Base-by-base conservation (phyloP, 106 monocot species). In the Vanilla planifolia region DNA sequence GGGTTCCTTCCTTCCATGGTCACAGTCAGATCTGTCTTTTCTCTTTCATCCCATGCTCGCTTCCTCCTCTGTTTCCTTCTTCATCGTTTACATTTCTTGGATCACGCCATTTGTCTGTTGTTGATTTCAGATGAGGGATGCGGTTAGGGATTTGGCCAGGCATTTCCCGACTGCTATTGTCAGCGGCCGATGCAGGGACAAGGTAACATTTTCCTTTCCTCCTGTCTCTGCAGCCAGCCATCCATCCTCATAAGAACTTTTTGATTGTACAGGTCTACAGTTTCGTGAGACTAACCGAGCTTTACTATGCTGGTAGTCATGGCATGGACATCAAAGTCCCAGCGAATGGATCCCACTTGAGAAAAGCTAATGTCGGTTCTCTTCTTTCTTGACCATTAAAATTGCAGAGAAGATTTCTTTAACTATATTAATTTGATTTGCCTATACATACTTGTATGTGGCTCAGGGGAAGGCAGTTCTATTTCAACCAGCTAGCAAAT, bases 281-380 rank as follows among this genome's bases (percentile, higher is more conserved):
- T 37, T 65, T 65, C 28, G 65, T 65, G 50, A 36, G 30, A 44
- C 7, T 65, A 14, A 24, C 37, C 23, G 65, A 65, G 36, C 26
- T 65, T 3, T 65, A 51, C 15, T 65, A 65, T 65, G 65, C 65
- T 25, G 65, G 51, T 25, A 65, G 65, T n/a, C 65, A 65, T 65
- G 65, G 50, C 6, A 65, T 65, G 65, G 65, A 65, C 20, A 55
- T 55, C 13, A 55, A 55, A 55, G 55, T 32, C 36, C 59, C 59
- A 6, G 34, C 59, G 0, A 59, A 59, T 5, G 59, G 42, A 17
- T 20, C 64, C 37, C 51, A 56, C 44, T 29, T 67, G 36, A 50
- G 48, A 19, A 64, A 61, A 58, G 35, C 67, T 1, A 60, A 71
- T 33, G 71, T 60, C 5, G 22, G 48, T 10, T 6, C 17, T 48